A percentile compares a stretch with the other conserved stretches of the same genome.
These are phyloP conservation scores for Biscogniauxia marginata DNA, from an alignment of 2,329 filamentous ascomycete genomes.

Conservation along the genomic window DNA sequence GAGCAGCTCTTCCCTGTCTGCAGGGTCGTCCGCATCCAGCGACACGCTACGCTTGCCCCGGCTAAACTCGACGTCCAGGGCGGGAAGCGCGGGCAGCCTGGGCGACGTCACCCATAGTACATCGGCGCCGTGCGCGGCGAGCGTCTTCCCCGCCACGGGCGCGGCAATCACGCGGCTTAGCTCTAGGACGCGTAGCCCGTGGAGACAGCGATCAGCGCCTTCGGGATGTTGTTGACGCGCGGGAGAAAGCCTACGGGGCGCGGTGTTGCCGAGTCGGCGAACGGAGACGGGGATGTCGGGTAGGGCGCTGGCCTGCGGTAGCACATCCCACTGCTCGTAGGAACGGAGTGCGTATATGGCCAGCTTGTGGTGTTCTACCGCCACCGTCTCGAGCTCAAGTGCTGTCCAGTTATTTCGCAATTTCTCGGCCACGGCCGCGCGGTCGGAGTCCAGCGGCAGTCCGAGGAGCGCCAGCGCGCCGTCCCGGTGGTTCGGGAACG, in stretches of 20 bases:
- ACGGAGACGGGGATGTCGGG: conserved; percentile 46
- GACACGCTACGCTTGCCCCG: conserved; percentile 37
- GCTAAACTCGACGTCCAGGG: conserved; percentile 35
- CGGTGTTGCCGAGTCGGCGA: conserved; percentile 30
- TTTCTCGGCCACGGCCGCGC: conserved; percentile 38
- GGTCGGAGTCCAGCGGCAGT: conserved; percentile 31
- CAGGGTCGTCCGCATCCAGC: conserved; percentile 14
- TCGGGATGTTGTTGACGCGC: conserved; percentile 10
- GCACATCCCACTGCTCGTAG: conserved; percentile 49
- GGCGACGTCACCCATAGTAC: conserved; percentile 40
- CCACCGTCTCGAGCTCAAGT: conserved; percentile 48
- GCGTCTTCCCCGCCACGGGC: conserved; percentile 35
- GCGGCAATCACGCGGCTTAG: conserved; percentile 39
- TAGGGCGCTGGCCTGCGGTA: conserved; percentile 45
- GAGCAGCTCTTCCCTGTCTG: conserved; percentile 26
- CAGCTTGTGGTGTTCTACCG: conserved; percentile 36
- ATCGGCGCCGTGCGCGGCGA: conserved; percentile 40
- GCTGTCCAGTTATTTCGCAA: conserved; percentile 41
- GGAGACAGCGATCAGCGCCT: conserved; percentile 40
- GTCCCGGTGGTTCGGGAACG: conserved; percentile 49
- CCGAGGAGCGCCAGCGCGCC: conserved; percentile 45
- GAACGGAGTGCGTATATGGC: conserved; percentile 51
- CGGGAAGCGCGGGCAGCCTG: conserved; percentile 34
- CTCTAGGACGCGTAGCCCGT: conserved; percentile 27
- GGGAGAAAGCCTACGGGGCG: not conserved